phyloP scores from a whole-genome alignment of 2,329 filamentous ascomycete genomes.

The Phialocephala subalpina region DNA sequence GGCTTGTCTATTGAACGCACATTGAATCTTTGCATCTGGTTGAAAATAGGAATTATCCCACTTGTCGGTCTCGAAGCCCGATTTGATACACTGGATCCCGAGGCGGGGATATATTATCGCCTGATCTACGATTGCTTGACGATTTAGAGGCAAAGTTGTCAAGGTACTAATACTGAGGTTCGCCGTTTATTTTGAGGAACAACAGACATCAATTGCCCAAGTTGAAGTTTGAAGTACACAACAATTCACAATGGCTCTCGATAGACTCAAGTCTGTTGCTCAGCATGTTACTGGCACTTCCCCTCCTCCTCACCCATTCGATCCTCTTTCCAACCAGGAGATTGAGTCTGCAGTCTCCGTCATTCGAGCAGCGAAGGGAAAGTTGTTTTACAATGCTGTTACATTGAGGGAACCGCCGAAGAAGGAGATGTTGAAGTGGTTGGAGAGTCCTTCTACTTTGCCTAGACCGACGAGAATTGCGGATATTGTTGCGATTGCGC shows the following conservation, averaged over 20 bases:
- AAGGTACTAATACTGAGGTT: slow-evolving; percentile 7
- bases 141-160: not conserved
- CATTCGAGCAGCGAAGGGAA: slow-evolving; percentile 73
- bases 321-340: slow-evolving; percentile 76
- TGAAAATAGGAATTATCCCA: slow-evolving; percentile 30
- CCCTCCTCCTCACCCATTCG: slow-evolving; percentile 73
- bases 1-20: slow-evolving; percentile 17
- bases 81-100: slow-evolving; percentile 43
- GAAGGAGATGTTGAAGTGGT: slow-evolving; percentile 82
- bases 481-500: slow-evolving; percentile 83
- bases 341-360: slow-evolving; percentile 76
- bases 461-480: slow-evolving; percentile 75
- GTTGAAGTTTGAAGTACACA: not conserved
- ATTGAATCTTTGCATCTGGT: slow-evolving; percentile 25
- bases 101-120: slow-evolving; percentile 29
- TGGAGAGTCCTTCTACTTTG: slow-evolving; percentile 67
- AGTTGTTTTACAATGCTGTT: slow-evolving; percentile 86
- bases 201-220: slow-evolving; percentile 1
- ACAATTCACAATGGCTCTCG: slow-evolving; percentile 60
- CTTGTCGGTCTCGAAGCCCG: slow-evolving; percentile 34
- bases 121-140: not conserved
- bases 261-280: slow-evolving; percentile 69
- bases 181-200: not conserved
- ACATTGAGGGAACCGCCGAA: slow-evolving; percentile 87
- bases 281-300: slow-evolving; percentile 64